phyloP scores from a whole-genome alignment of 2,329 filamentous ascomycete genomes.

The Aquanectria penicillioides region DNA sequence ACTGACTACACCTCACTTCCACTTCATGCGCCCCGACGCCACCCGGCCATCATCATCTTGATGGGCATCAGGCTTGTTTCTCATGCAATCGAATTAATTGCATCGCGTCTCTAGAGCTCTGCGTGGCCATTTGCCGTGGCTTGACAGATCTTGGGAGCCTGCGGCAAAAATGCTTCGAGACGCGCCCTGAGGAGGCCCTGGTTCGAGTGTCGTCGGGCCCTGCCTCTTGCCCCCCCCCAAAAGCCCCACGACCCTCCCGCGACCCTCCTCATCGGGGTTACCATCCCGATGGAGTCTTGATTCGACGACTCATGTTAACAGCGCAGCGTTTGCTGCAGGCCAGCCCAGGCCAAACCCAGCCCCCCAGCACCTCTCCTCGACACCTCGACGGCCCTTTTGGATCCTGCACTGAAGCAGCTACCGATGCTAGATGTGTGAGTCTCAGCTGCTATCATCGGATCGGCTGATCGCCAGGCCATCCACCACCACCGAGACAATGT shows the following conservation, averaged over 20 bases:
- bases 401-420: slow-evolving; percentile 7
- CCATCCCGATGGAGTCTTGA: slow-evolving; percentile 41
- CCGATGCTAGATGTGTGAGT: slow-evolving; percentile 11
- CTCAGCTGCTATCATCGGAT: slow-evolving; percentile 26
- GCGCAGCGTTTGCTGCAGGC: slow-evolving; percentile 33
- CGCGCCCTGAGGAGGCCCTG: slow-evolving; percentile 2
- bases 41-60: too few relatives aligned
- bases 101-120: neutral
- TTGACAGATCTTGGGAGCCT: slow-evolving; percentile 7
- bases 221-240: slow-evolving; percentile 16
- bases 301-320: slow-evolving; percentile 41
- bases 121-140: neutral
- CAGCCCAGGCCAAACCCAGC: slow-evolving; percentile 18
- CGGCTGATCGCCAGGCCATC: slow-evolving; percentile 32
- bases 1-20: neutral
- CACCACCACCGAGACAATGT: slow-evolving; percentile 34
- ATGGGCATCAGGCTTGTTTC: too few relatives aligned
- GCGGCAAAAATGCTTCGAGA: slow-evolving; percentile 12
- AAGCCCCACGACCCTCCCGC: slow-evolving; percentile 25
- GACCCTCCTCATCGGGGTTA: slow-evolving; percentile 31
- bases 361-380: slow-evolving; percentile 10
- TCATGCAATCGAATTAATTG: neutral
- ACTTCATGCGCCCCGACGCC: neutral
- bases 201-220: slow-evolving; percentile 19
- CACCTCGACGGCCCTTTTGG: slow-evolving; percentile 8